Evolutionary conservation across 2,329 filamentous ascomycete genomes (phyloP), one percentile per base, ranked within the genome.

Genomic region (Exophiala viscosa): DNA sequence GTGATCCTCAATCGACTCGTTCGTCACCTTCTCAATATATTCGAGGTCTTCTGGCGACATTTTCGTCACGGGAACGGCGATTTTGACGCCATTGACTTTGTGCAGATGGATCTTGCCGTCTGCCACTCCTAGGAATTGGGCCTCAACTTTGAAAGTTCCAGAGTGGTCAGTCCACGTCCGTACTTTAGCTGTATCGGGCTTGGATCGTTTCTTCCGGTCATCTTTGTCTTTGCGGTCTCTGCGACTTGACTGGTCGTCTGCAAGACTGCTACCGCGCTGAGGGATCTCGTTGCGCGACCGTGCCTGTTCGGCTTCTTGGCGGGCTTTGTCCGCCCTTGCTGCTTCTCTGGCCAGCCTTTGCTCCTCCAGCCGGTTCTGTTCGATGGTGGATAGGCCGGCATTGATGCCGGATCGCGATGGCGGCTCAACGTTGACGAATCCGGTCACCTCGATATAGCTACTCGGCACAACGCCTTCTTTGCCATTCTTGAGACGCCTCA

Each of bases 51-150:
- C 88, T 38, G 90, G 79, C 1, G 92, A 95, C 93, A 99, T 99
- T 69, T 99, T 99, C 35, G 84, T 78, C 23, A 97, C 83, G 2
- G 93, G 93, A 3, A 99, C 93, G 7, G 93, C 93, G 70, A 99
- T 99, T 72, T 97, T 97, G 64, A 99, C 90, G 34, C 93, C 93
- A 67, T 99, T 99, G 72, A 90, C 81, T 75, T 99, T 99, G 76
- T 99, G 93, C 17, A 99, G 77, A 70, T 99, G 95, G 60, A 99
- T 95, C 71, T 97, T 97, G 59, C 91, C 90, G 67, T 97, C 93
- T 68, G 90, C 90, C 47, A 97, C 80, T 23, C 90, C 92, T 46
- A 99, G 83, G 66, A 97, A 99, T 68, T 99, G 90, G 13, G 93
- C 93, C 61, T 97, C 93, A 50, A 99, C 93, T 63, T 90, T 97